A percentile compares a stretch with the other conserved stretches of the same genome.
Conservation (phyloP, 495 filamentous ascomycete genomes). For the Trichoderma parareesei region DNA sequence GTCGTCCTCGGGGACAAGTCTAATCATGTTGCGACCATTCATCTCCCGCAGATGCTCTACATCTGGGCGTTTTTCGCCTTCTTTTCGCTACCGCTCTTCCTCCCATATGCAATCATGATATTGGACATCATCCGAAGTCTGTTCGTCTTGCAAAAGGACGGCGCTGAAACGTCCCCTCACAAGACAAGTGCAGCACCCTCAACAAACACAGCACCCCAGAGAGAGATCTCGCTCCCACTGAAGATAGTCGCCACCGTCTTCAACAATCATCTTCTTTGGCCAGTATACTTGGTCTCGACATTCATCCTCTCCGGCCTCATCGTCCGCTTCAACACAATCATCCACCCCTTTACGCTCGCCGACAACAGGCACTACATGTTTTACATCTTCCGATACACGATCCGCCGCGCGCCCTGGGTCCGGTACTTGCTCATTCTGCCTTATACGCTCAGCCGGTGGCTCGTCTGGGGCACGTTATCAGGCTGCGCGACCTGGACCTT, state of each 20-base stretch:
- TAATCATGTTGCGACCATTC: constrained; percentile 82
- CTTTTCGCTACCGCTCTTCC: constrained; percentile 75
- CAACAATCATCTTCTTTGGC: constrained; percentile 17
- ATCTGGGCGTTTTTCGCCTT: constrained; percentile 83
- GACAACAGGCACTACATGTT: constrained; percentile 97
- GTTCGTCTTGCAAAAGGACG: not conserved
- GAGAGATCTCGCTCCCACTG: not conserved
- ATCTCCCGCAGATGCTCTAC: constrained; percentile 90
- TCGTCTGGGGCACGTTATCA: constrained; percentile 48
- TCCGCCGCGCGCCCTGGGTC: constrained; percentile 51
- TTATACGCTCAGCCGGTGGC: constrained; percentile 46
- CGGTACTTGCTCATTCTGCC: constrained; percentile 58
- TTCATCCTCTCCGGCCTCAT: constrained; percentile 31
- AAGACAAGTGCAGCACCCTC: too few species aligned
- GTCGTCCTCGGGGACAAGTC: constrained; percentile 94
- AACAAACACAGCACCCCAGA: not conserved
- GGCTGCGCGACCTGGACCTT: constrained; percentile 7
- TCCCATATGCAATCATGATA: constrained; percentile 34
- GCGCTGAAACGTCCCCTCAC: not conserved
- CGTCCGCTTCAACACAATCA: constrained; percentile 77
- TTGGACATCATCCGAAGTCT: constrained; percentile 10
- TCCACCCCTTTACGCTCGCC: constrained; percentile 92
- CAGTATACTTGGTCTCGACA: constrained; percentile 20
- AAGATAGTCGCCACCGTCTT: constrained; percentile 9
- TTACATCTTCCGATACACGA: constrained; percentile 84